Evolutionary conservation across 2,329 filamentous ascomycete genomes (phyloP), one percentile per base, ranked within the genome.

Genomic region (Ceratocystis ficicola): DNA sequence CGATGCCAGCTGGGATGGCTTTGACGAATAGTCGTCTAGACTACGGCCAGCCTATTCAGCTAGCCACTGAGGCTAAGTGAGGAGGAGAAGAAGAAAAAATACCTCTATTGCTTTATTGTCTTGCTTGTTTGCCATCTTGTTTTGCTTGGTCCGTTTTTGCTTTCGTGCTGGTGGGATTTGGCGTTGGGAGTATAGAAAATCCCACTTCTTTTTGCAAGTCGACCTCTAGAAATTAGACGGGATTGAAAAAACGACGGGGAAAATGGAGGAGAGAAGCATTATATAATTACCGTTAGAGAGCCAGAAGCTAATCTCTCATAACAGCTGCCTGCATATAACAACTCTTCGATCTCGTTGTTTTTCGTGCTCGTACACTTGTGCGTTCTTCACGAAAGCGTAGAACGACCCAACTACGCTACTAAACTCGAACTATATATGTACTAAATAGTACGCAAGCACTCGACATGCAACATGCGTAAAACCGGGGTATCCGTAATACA

Each of bases 1-100:
- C 5, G 52, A 30, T 32, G 80, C 80, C 41, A 82, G 83, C 69
- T 90, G 86, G 84, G 85, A 81, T 69, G 88, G 88, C 0, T 85
- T 91, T 70, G 82, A 83, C 6, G 85, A 88, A 70, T 86, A 66
- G 46, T 36, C 8, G 32, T 3, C 32, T 36, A 36, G 32, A 36
- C 32, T 36, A 36, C 32, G 32, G 22, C 41, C 25, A 25, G 20
- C 20, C 20, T 5, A 12, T 20, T 28, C 20, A 15, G 8, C 20
- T 25, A 36, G 55, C 8, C 48, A 41, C 25, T n/a, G 41, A 46
- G 41, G 32, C 32, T 36, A 46, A 25, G 44, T 10, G 15, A 44
- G 22, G 22, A 36, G 36, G 25, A 50, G 25, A 12, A 50, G 28
- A 6, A 10, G n/a, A 25, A 28, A 30, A 36, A 20, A 8, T 48